A percentile compares a stretch with the other conserved stretches of the same genome.
phyloP scores from a whole-genome alignment of 2,329 filamentous ascomycete genomes.

The Atkinsonella hypoxylon region DNA sequence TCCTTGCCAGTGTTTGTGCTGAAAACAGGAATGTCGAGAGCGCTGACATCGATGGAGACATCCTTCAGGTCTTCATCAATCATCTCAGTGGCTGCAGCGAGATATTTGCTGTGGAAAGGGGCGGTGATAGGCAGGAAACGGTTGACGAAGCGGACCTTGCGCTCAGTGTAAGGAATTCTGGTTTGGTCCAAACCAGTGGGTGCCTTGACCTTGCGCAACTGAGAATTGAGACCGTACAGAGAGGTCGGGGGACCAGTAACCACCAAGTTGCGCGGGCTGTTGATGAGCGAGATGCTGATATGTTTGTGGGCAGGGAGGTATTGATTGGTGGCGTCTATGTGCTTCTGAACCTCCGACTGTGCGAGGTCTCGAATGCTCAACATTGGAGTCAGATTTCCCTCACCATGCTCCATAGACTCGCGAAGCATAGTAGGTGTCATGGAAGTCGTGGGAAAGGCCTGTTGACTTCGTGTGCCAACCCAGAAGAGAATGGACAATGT shows the following conservation, averaged over 20 bases:
- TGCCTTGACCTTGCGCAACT: slow-evolving; percentile 92
- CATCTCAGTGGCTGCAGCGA: slow-evolving; percentile 66
- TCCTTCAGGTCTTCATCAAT: slow-evolving; percentile 83
- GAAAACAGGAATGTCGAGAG: slow-evolving; percentile 74
- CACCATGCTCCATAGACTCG: slow-evolving; percentile 86
- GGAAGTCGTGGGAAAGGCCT: slow-evolving; percentile 91
- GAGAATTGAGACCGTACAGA: slow-evolving; percentile 88
- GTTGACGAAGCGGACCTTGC: slow-evolving; percentile 93
- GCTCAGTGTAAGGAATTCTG: slow-evolving; percentile 84
- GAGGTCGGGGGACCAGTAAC: slow-evolving; percentile 94
- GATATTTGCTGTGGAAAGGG: slow-evolving; percentile 95
- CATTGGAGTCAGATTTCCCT: slow-evolving; percentile 96
- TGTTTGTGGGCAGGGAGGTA: slow-evolving; percentile 88
- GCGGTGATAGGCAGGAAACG: slow-evolving; percentile 95
- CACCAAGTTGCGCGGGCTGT: slow-evolving; percentile 94
- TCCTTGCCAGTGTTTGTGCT: slow-evolving; percentile 86
- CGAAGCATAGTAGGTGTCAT: slow-evolving; percentile 82
- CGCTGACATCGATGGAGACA: slow-evolving; percentile 59
- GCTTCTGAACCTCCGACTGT: slow-evolving; percentile 78
- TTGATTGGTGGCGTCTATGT: slow-evolving; percentile 93
- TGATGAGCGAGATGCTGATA: slow-evolving; percentile 89
- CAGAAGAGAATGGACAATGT: slow-evolving; percentile 93
- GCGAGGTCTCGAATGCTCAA: slow-evolving; percentile 91
- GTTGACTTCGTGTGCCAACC: slow-evolving; percentile 94
- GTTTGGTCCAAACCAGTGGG: slow-evolving; percentile 96